Conservation (phyloP, 2,329 filamentous ascomycete species). For the Diaporthe aspalathi region DNA sequence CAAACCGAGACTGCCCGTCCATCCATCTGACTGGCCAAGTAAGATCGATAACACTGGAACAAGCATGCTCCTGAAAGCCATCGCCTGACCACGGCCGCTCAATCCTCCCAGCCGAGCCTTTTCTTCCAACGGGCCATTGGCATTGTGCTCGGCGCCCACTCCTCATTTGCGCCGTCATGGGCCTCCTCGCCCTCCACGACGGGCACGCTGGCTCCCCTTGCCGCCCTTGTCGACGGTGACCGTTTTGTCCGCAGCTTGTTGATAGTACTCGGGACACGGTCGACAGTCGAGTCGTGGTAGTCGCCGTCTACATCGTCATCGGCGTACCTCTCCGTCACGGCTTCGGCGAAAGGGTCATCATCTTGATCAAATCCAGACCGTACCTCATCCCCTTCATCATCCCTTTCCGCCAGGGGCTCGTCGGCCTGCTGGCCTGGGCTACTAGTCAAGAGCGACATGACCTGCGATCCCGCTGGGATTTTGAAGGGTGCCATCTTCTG, state of each 20-base stretch:
- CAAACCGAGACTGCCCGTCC: neutral
- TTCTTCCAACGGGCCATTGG: conserved; percentile 10
- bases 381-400: conserved; percentile 2
- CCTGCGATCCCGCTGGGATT: conserved; percentile 20
- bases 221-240: conserved; percentile 4
- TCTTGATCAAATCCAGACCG: neutral
- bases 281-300: conserved; percentile 1
- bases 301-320: conserved; percentile 34
- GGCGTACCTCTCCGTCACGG: conserved; percentile 24
- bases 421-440: conserved; percentile 15
- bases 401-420: neutral
- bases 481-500: neutral
- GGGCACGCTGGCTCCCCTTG: conserved; percentile 17
- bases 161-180: neutral
- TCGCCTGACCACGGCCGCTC: neutral
- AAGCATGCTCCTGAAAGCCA: neutral
- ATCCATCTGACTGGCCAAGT: neutral
- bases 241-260: neutral
- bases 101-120: neutral
- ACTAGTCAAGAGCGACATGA: conserved; percentile 19
- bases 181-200: conserved; percentile 4
- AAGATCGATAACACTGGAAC: neutral
- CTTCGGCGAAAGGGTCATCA: conserved; percentile 6
- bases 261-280: neutral
- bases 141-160: conserved; percentile 18